Evolutionary conservation across 495 filamentous ascomycete species (phyloP), one percentile per base, ranked within the genome.

Genomic region (Penicillium angulare): DNA sequence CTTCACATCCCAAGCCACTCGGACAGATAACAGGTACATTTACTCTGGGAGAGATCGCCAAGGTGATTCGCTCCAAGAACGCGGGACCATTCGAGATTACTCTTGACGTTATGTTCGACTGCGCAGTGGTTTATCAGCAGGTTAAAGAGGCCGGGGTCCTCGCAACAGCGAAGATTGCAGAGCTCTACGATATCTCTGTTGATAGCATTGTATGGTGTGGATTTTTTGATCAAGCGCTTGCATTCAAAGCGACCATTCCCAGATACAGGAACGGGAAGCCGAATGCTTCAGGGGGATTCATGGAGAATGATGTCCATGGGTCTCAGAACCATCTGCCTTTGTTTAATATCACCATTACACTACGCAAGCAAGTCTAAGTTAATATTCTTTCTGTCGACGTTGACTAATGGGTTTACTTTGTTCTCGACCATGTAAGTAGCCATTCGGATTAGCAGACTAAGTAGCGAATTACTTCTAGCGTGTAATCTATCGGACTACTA

Each of bases 41-140:
- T 43, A 43, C 40, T 5, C 31, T 66, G 40, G 10, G 39, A 0
- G 67, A 74, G 34, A 53, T 77, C 15, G 70, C 78, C 0, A 61
- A 61, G n/a, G 61, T 78, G 3, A 60, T 81, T 8, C 61, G 77
- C 3, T 73, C 71, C 10, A 81, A 79, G 61, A 81, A 79, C 50
- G 52, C 76, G 0, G 78, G 77, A 0, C 77, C 78, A 3, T 79
- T 61, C 50, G 75, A 79, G 52, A 59, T 80, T 18, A 79, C 77
- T 3, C 63, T 79, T 24, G 76, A 81, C 43, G 60, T 79, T 29
- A 72, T 81, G 53, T 79, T 81, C 43, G 63, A 65, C 12, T 55
- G 49, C 10, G 29, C 42, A 21, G 63, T 54, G 3, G 55, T 60
- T 0, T 78, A 71, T 49, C 31, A 65, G 3, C 43, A 48, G 3